Percentiles rank a stretch among this genome's conserved stretches.
These are phyloP conservation scores for Crepidotus variabilis DNA, from an alignment of 768 basidiomycete species.

Conservation along the genomic window DNA sequence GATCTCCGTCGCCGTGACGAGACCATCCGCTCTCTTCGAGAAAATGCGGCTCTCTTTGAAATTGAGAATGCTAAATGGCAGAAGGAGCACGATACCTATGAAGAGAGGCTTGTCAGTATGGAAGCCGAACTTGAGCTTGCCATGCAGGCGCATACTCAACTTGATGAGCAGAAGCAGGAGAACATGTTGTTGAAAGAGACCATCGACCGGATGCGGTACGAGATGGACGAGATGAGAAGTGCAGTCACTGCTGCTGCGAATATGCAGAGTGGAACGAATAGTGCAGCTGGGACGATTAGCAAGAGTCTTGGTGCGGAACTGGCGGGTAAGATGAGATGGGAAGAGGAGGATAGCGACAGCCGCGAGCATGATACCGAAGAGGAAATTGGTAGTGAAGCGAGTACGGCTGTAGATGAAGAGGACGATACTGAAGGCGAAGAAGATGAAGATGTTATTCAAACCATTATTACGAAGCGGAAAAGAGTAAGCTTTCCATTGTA, in stretches of 20 bases:
- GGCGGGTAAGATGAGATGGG: constrained; percentile 52
- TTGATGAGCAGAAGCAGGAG: constrained; percentile 94
- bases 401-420: constrained; percentile 36
- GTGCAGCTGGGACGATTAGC: constrained; percentile 55
- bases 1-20: constrained; percentile 74
- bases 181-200: constrained; percentile 93
- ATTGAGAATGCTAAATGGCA: constrained; percentile 65
- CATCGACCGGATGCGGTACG: constrained; percentile 90
- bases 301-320: constrained; percentile 77
- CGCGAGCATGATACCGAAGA: constrained; percentile 14
- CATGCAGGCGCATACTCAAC: constrained; percentile 64
- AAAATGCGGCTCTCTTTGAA: constrained; percentile 54
- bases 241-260: constrained; percentile 31
- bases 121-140: constrained; percentile 70
- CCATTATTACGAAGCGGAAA: constrained; percentile 84
- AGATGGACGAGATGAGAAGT: constrained; percentile 87
- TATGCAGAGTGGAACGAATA: constrained; percentile 43
- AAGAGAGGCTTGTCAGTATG: constrained; percentile 66
- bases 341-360: constrained; percentile 28
- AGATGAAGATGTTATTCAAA: constrained; percentile 75
- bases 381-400: constrained; percentile 18
- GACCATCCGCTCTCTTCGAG: constrained; percentile 61
- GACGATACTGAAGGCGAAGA: constrained; percentile 67
- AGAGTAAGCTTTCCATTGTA: constrained; percentile 40
- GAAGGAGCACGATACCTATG: constrained; percentile 66